Evolutionary conservation across 2,329 filamentous ascomycete species (phyloP).

Genomic region (Aspergillus vadensis): DNA sequence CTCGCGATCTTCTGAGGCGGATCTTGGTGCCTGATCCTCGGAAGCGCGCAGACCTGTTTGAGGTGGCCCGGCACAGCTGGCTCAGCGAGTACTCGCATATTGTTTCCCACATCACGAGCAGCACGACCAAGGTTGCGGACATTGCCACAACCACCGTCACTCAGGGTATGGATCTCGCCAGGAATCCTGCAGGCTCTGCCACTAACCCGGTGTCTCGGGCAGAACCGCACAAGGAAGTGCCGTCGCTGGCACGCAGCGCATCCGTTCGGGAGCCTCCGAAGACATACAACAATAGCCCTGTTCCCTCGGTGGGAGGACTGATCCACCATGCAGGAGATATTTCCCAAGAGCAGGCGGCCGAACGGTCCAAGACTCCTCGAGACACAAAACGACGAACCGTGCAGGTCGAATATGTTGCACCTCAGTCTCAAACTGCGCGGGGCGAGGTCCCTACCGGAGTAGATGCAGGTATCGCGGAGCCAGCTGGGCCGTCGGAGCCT

Average conservation of each 20-base stretch:
- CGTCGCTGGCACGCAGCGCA: constrained; percentile 75
- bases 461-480: constrained; percentile 15
- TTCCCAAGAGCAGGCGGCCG: constrained; percentile 64
- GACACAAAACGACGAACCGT: constrained; percentile 93
- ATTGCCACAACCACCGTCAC: constrained; percentile 77
- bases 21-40: constrained; percentile 95
- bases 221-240: constrained; percentile 58
- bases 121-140: constrained; percentile 81
- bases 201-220: constrained; percentile 22
- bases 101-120: constrained; percentile 95
- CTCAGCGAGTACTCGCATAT: constrained; percentile 95
- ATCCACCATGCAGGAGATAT: constrained; percentile 73
- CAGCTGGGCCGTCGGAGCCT: constrained; percentile 23
- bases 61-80: constrained; percentile 98
- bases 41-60: constrained; percentile 92
- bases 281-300: constrained; percentile 52
- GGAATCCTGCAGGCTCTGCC: neutral
- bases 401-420: constrained; percentile 96
- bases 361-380: constrained; percentile 66
- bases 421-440: constrained; percentile 79
- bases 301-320: constrained; percentile 60
- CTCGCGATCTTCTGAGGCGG: constrained; percentile 84
- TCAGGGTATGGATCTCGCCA: constrained; percentile 48
- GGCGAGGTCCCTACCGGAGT: constrained; percentile 51
- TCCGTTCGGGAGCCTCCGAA: constrained; percentile 89